phyloP scores from a whole-genome alignment of 148 eudicot species.

The Linanthus parryae region DNA sequence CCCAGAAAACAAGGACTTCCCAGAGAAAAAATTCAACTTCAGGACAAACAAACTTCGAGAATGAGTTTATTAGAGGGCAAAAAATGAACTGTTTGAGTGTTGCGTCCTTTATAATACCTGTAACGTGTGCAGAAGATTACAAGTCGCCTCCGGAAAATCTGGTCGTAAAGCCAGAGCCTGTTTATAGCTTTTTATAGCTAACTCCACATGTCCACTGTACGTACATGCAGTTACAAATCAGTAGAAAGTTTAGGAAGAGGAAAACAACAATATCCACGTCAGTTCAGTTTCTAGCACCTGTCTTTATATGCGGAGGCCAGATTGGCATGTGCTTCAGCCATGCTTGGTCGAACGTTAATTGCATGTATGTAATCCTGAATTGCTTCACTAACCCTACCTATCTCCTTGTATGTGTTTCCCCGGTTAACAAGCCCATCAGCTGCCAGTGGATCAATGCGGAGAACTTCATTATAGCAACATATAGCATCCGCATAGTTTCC shows the following conservation, averaged over 20 bases:
- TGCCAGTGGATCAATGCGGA: slow-evolving; percentile 84
- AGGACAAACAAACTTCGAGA: no score
- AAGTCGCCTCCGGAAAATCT: slow-evolving; percentile 95
- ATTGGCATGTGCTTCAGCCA: slow-evolving; percentile 99
- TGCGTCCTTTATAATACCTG: no score
- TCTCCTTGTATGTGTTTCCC: slow-evolving; percentile 87
- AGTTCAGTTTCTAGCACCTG: slow-evolving; percentile 35
- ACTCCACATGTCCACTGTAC: slow-evolving; percentile 77
- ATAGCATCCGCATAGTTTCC: slow-evolving; percentile 81
- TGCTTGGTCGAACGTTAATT: slow-evolving; percentile 70
- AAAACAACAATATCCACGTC: background rate
- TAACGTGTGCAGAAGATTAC: slow-evolving; percentile 92
- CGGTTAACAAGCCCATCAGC: slow-evolving; percentile 91
- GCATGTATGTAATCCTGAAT: slow-evolving; percentile 89
- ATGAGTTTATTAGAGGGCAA: no score
- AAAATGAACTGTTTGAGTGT: no score
- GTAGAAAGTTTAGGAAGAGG: background rate
- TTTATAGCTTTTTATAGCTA: slow-evolving; percentile 77
- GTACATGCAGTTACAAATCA: slow-evolving; percentile 6
- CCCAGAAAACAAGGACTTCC: no score
- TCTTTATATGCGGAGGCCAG: slow-evolving; percentile 96
- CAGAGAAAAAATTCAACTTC: no score
- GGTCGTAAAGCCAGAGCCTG: slow-evolving; percentile 76
- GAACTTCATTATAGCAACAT: slow-evolving; percentile 90
- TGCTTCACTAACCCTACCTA: slow-evolving; percentile 91